Conservation (phyloP, 768 basidiomycete genomes). For the Auriscalpium vulgare region DNA sequence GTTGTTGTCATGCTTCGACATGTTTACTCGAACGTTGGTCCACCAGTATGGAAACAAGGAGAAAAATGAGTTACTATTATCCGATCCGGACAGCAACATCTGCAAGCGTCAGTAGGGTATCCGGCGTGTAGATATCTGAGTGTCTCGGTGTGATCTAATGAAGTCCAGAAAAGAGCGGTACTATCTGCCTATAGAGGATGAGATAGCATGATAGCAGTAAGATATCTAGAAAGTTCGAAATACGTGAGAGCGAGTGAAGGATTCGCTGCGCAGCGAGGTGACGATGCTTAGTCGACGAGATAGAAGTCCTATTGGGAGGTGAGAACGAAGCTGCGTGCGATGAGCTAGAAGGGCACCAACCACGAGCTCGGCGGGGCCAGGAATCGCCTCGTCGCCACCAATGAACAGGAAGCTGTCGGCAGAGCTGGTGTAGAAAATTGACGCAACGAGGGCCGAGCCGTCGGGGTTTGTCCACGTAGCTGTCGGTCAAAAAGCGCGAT, state of each 20-base stretch:
- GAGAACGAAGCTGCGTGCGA: background rate
- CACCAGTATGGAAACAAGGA: too few relatives aligned
- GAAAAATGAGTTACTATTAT: too few relatives aligned
- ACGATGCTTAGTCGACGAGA: background rate
- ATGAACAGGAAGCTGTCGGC: background rate
- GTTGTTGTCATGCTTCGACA: too few relatives aligned
- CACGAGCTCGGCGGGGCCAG: background rate
- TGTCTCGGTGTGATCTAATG: too few relatives aligned
- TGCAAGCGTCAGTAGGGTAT: too few relatives aligned
- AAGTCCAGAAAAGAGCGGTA: background rate
- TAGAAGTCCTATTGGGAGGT: background rate
- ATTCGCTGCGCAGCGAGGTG: background rate
- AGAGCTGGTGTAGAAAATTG: background rate
- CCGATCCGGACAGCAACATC: too few relatives aligned
- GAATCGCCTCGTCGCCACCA: background rate
- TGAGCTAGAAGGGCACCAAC: background rate
- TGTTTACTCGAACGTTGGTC: too few relatives aligned
- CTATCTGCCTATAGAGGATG: background rate
- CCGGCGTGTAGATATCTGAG: too few relatives aligned
- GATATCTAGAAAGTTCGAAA: background rate
- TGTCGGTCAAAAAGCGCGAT: background rate
- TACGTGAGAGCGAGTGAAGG: background rate
- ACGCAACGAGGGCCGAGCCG: background rate
- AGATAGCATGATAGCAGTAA: background rate
- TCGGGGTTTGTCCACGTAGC: background rate